Percentiles rank a stretch among this genome's conserved stretches.
These are phyloP conservation scores for Hura crepitans DNA, from an alignment of 441 rosid species.

Conservation along the genomic window DNA sequence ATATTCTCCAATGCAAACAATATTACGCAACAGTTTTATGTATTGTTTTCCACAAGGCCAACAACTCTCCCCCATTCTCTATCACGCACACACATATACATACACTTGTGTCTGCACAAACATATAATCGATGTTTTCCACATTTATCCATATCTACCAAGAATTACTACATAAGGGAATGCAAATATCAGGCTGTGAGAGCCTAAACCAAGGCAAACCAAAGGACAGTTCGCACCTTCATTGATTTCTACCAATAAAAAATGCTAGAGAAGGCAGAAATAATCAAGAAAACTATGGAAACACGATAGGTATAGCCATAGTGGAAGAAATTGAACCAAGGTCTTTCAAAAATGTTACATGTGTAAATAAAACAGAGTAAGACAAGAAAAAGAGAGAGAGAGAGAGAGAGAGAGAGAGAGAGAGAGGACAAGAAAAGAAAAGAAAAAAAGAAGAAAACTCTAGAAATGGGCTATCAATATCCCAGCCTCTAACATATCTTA, in stretches of 20 bases:
- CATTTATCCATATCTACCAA: no score
- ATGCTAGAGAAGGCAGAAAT: neutral
- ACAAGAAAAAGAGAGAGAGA: no score
- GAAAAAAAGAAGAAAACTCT: neutral
- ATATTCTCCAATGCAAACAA: no score
- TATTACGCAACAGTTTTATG: neutral
- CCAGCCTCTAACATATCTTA: conserved; percentile 6
- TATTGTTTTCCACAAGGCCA: no score
- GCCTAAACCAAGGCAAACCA: neutral
- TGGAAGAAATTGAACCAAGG: neutral
- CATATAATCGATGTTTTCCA: no score
- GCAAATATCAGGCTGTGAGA: no score
- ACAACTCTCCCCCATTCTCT: neutral
- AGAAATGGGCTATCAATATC: neutral
- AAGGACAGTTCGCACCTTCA: conserved; percentile 2
- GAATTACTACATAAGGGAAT: no score
- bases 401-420: no score
- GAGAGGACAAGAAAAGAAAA: no score
- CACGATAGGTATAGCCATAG: neutral
- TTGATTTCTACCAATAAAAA: neutral
- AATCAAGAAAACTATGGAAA: neutral
- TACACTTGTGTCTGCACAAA: no score
- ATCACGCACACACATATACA: neutral
- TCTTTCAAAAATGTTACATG: neutral
- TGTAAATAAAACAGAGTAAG: neutral